Evolutionary conservation across 73 alveolate genomes (phyloP).

Genomic region (Paramecium sonneborni): DNA sequence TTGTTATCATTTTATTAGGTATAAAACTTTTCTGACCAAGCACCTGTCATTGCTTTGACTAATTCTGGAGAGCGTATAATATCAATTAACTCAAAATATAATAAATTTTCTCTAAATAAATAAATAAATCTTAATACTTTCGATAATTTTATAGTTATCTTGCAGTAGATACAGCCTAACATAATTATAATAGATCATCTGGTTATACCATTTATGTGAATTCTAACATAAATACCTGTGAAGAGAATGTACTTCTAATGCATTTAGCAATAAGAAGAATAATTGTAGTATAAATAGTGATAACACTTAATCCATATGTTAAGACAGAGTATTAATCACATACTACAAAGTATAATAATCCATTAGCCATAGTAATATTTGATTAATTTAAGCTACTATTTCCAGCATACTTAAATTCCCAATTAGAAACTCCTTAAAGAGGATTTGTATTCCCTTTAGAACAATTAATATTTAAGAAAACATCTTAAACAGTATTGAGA

Average conservation of each 20-base stretch:
- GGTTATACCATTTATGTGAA: conserved; percentile 90
- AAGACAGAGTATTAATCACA: conserved; percentile 80
- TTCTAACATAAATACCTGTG: conserved; percentile 72
- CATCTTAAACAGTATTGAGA: neutral
- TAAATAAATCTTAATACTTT: conserved; percentile 42
- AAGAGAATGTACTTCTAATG: conserved; percentile 75
- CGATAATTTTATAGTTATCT: conserved; percentile 82
- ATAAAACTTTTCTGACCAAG: conserved; percentile 64
- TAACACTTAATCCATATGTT: conserved; percentile 82
- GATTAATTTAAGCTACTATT: neutral
- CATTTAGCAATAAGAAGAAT: conserved; percentile 79
- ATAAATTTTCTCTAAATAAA: conserved; percentile 86
- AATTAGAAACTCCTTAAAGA: neutral
- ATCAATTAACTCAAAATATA: conserved; percentile 93
- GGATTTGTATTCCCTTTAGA: neutral
- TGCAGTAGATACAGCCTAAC: conserved; percentile 92
- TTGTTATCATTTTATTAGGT: neutral
- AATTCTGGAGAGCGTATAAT: conserved; percentile 97
- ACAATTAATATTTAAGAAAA: conserved; percentile 31
- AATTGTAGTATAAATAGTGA: conserved; percentile 88
- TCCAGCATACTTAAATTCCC: conserved; percentile 61
- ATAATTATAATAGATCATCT: conserved; percentile 82
- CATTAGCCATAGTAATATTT: conserved; percentile 53
- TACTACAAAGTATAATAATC: conserved; percentile 78
- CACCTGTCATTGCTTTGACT: conserved; percentile 88